Conservation (phyloP, 2,329 filamentous ascomycete genomes). For the Cordyceps cateniannulata region DNA sequence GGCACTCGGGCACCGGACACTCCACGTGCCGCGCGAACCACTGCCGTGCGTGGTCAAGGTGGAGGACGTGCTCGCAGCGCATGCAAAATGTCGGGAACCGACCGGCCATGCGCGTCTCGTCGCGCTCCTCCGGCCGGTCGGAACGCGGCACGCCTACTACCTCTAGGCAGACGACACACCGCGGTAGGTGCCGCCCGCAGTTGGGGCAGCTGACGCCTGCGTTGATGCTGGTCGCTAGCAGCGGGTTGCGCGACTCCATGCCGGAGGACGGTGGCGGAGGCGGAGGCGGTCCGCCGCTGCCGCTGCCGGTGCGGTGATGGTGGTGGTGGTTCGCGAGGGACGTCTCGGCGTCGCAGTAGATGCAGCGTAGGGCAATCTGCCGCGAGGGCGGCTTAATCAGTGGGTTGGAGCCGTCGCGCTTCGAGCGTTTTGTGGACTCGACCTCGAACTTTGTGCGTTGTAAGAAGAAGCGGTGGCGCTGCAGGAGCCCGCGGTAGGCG, state of each 20-base stretch:
- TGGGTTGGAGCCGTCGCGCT: conserved; percentile 51
- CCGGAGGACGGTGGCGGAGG: conserved; percentile 19
- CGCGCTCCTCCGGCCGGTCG: conserved; percentile 46
- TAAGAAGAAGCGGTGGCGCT: conserved; percentile 67
- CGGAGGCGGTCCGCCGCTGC: conserved; percentile 11
- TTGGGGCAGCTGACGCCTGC: conserved; percentile 59
- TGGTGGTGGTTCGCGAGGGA: conserved; percentile 38
- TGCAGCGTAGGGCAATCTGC: conserved; percentile 69
- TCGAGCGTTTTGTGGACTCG: conserved; percentile 64
- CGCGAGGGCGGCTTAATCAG: conserved; percentile 58
- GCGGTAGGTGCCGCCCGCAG: conserved; percentile 59
- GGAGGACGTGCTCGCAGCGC: conserved; percentile 60
- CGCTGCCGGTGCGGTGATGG: conserved; percentile 15
- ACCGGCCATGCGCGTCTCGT: conserved; percentile 44
- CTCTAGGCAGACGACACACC: conserved; percentile 62
- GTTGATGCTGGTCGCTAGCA: conserved; percentile 50
- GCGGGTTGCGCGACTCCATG: conserved; percentile 43
- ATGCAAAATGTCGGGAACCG: conserved; percentile 64
- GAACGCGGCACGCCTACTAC: conserved; percentile 59
- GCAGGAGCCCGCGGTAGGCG: conserved; percentile 63
- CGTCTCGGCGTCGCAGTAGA: conserved; percentile 64
- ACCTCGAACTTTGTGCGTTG: conserved; percentile 73
- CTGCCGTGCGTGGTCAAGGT: conserved; percentile 59
- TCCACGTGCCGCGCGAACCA: conserved; percentile 62
- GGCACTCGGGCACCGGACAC: conserved; percentile 63